phyloP scores from a whole-genome alignment of 768 basidiomycete genomes.

The Lyophyllum atratum region DNA sequence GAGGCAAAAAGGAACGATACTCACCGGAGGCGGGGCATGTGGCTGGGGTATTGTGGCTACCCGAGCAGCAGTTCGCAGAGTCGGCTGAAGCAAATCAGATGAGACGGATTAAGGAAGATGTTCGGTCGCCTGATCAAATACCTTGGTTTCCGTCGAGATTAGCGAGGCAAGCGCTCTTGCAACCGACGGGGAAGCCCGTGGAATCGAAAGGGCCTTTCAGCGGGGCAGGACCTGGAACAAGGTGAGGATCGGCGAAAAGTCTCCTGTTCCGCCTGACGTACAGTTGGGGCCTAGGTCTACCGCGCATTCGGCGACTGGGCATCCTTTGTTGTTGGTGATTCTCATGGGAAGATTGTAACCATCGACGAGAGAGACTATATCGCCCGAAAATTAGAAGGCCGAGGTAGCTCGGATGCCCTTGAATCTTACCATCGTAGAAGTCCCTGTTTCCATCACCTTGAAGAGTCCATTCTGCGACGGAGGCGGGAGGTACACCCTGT shows the following conservation, averaged over 20 bases:
- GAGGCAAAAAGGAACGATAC: neutral
- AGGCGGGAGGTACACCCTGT: slow-evolving; percentile 67
- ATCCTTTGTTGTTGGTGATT: slow-evolving; percentile 51
- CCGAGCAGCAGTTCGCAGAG: slow-evolving; percentile 40
- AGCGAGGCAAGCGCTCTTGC: slow-evolving; percentile 50
- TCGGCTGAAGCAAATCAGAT: slow-evolving; percentile 15
- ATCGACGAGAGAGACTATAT: slow-evolving; percentile 56
- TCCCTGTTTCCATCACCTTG: slow-evolving; percentile 43
- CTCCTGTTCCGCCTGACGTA: slow-evolving; percentile 14
- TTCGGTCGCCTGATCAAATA: neutral
- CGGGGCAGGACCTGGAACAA: slow-evolving; percentile 36
- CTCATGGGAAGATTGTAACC: slow-evolving; percentile 59
- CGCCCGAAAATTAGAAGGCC: neutral
- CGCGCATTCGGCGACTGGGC: slow-evolving; percentile 48
- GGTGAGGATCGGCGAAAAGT: neutral
- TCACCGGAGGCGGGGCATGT: slow-evolving; percentile 37
- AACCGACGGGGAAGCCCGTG: slow-evolving; percentile 50
- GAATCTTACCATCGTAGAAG: slow-evolving; percentile 59
- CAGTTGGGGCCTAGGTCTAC: slow-evolving; percentile 59
- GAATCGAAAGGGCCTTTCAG: slow-evolving; percentile 51
- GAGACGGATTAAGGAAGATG: neutral
- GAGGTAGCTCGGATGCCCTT: neutral
- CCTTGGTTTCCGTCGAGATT: slow-evolving; percentile 32
- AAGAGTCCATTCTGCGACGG: slow-evolving; percentile 71
- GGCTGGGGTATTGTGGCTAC: slow-evolving; percentile 29